These are phyloP conservation scores for Fusarium brevicatenulatum DNA, from an alignment of 2,329 filamentous ascomycete genomes.

Conservation along the genomic window DNA sequence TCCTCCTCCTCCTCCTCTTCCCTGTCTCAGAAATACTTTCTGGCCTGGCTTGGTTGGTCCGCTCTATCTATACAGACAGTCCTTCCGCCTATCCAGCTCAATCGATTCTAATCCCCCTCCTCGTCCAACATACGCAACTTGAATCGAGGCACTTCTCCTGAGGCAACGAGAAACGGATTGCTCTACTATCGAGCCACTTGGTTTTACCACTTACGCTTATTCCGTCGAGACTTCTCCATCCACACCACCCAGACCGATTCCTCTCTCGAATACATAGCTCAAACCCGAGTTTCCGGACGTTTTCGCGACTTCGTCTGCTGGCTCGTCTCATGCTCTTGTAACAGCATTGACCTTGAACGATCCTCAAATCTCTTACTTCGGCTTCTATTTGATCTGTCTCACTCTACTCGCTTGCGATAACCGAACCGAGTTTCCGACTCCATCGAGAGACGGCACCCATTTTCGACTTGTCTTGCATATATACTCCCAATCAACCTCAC, in stretches of 20 bases:
- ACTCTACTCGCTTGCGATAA: constrained; percentile 4
- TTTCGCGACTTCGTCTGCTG: constrained; percentile 15
- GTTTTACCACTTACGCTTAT: neutral
- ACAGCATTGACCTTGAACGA: neutral
- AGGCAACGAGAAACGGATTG: constrained; percentile 10
- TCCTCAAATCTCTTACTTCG: neutral
- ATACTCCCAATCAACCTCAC: neutral
- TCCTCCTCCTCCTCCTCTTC: constrained; percentile 17
- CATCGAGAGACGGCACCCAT: neutral
- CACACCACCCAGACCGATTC: neutral
- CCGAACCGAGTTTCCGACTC: neutral
- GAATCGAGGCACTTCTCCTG: neutral
- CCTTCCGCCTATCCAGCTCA: neutral
- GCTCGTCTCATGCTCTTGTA: neutral
- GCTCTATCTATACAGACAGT: constrained; percentile 5
- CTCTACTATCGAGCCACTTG: constrained; percentile 10
- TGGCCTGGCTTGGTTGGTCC: constrained; percentile 13
- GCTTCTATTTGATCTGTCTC: constrained; percentile 1
- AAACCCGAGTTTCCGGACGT: neutral
- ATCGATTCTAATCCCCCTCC: constrained; percentile 12
- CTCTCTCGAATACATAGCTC: neutral
- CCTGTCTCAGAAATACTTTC: constrained; percentile 5
- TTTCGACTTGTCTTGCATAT: neutral
- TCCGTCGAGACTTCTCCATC: constrained; percentile 1
- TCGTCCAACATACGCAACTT: constrained; percentile 1